phyloP scores from a whole-genome alignment of 2,329 filamentous ascomycete genomes.

The Botrytis hyacinthi region DNA sequence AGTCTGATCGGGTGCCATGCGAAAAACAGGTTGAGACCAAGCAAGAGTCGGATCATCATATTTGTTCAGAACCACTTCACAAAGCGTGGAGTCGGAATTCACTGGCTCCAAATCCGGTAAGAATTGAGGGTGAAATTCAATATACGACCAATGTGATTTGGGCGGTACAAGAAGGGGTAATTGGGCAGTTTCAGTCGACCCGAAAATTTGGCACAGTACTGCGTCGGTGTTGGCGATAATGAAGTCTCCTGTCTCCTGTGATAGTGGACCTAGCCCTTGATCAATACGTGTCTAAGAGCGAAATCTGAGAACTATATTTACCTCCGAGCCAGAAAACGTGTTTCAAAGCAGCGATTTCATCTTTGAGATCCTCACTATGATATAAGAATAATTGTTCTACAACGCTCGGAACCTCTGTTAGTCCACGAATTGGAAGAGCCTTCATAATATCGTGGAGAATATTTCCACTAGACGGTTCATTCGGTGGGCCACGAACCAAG shows the following conservation, averaged over 20 bases:
- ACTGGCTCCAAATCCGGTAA: constrained; percentile 28
- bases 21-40: constrained; percentile 41
- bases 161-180: constrained; percentile 29
- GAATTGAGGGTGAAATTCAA: constrained; percentile 35
- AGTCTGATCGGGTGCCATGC: constrained; percentile 42
- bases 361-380: constrained; percentile 24
- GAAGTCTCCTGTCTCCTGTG: constrained; percentile 1
- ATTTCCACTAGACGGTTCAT: constrained; percentile 21
- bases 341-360: constrained; percentile 19
- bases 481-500: constrained; percentile 21
- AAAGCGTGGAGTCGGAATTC: not conserved
- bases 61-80: constrained; percentile 1
- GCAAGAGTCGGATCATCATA: not conserved
- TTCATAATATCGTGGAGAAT: constrained; percentile 26
- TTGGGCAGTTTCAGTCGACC: constrained; percentile 37
- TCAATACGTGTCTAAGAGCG: not conserved
- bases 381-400: constrained; percentile 25
- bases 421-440: constrained; percentile 31
- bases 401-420: constrained; percentile 24
- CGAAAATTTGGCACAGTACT: constrained; percentile 4
- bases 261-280: not conserved
- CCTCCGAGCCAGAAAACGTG: constrained; percentile 32
- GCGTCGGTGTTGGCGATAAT: not conserved
- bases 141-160: constrained; percentile 38
- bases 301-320: not conserved